Percentiles rank a stretch among this genome's conserved stretches.
These are phyloP conservation scores for Russula griseocarnosa DNA, from an alignment of 768 basidiomycete species.

Conservation along the genomic window DNA sequence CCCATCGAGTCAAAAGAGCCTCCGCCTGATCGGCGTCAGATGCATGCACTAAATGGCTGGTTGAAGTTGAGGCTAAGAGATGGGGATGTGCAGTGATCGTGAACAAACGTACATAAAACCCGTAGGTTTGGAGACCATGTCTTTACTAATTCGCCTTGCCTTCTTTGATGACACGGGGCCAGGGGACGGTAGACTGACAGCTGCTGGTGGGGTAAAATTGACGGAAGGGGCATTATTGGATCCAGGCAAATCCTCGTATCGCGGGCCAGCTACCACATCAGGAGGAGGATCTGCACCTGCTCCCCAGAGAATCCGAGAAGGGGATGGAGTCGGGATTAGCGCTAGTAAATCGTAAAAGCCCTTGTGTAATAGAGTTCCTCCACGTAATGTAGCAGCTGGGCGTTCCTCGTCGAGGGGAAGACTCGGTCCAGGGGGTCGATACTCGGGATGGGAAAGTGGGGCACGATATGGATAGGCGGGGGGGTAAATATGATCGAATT, in stretches of 20 bases:
- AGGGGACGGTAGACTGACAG: conserved; percentile 35
- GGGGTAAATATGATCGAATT: conserved; percentile 18
- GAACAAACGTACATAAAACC: conserved; percentile 77
- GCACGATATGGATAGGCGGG: conserved; percentile 27
- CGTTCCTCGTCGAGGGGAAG: conserved; percentile 40
- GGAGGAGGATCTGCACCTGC: conserved; percentile 33
- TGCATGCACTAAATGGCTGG: conserved; percentile 85
- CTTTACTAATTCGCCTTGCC: conserved; percentile 71
- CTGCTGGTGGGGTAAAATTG: conserved; percentile 26
- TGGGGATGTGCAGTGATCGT: conserved; percentile 24
- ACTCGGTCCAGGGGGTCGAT: conserved; percentile 29
- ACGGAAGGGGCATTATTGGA: conserved; percentile 33
- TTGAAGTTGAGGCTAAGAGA: conserved; percentile 28
- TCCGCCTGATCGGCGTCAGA: conserved; percentile 87
- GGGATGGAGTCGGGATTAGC: conserved; percentile 62
- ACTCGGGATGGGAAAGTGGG: conserved; percentile 40
- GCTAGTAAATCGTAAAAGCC: conserved; percentile 87
- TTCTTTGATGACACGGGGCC: conserved; percentile 41
- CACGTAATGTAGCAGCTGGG: conserved; percentile 50
- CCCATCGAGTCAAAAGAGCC: conserved; percentile 83
- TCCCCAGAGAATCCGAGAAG: conserved; percentile 63
- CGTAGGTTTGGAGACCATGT: conserved; percentile 81
- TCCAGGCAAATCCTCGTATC: conserved; percentile 56
- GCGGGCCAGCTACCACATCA: conserved; percentile 56
- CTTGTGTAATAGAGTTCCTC: conserved; percentile 75